These are phyloP conservation scores for Pseudocercospora vitis DNA, from an alignment of 2,329 filamentous ascomycete genomes.

Conservation along the genomic window DNA sequence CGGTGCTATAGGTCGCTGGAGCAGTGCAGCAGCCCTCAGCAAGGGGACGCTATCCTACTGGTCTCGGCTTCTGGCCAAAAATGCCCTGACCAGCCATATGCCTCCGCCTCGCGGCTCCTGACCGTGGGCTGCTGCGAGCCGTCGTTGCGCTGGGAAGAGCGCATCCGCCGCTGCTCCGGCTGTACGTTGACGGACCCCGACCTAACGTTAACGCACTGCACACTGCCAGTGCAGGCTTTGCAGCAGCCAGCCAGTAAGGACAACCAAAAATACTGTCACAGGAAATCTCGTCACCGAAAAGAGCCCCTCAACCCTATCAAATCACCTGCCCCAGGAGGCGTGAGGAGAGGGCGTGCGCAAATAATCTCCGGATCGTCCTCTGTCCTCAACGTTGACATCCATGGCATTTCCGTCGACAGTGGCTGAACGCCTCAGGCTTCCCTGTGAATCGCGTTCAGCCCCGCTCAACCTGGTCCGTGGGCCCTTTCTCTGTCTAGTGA, in stretches of 20 bases:
- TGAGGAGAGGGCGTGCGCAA: not conserved
- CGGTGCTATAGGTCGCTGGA: not conserved
- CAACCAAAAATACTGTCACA: not conserved
- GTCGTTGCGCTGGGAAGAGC: not conserved
- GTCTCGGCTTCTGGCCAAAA: constrained; percentile 1
- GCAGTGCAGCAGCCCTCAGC: not conserved
- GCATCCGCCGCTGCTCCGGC: not conserved
- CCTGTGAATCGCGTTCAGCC: constrained; percentile 11
- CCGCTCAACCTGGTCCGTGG: constrained; percentile 3
- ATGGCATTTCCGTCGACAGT: constrained; percentile 10
- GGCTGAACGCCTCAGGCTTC: constrained; percentile 3
- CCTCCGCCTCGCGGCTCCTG: not conserved
- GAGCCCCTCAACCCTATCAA: not conserved
- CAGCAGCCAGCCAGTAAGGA: not conserved
- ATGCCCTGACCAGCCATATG: not conserved
- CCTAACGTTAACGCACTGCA: not conserved
- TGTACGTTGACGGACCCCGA: constrained; percentile 1
- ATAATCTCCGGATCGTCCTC: constrained; percentile 9
- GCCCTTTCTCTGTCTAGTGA: not conserved
- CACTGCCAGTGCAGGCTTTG: not conserved
- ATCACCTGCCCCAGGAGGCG: not conserved
- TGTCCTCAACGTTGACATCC: not conserved
- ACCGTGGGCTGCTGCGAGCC: not conserved
- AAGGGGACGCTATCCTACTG: constrained; percentile 1
- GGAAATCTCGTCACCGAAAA: not conserved